Evolutionary conservation across 164 flowering plant genomes (phyloP), one percentile per base, ranked within the genome.

Genomic region (Protea cynaroides): DNA sequence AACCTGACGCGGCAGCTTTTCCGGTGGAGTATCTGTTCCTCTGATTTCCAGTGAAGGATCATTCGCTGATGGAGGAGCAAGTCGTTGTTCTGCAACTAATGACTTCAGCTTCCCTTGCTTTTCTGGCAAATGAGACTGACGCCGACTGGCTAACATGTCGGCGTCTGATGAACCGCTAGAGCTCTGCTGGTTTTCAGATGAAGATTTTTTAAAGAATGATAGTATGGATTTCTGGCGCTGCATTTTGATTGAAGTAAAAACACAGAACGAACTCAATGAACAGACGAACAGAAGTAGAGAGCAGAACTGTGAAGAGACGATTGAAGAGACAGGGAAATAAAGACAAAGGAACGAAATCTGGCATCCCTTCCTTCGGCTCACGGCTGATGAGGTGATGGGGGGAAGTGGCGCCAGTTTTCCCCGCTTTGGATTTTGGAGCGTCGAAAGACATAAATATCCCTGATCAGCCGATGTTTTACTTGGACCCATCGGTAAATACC

Each of bases 21-120:
- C 97, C 51, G 96, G 96, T 57, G 97, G 99, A 65, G 99, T 94
- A n/a, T 94, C 97, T 47, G 78, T 84, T 51, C 88, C 96, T 21
- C 52, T 66, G 15, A 81, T 36, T n/a, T 87, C 88, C 15, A 47
- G 58, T 15, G 56, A 50, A 43, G 74, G 64, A 54, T 72, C 68
- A 10, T 36, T 65, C 17, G 61, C 29, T 56, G 25, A 44, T 6
- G 66, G 40, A 56, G 66, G 51, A 56, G 18, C 56, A 1, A 59
- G 43, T 12, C 71, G 62, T 17, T 66, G 67, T 38, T 47, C 66
- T 21, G 17, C 63, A 1, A 17, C 40, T 59, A 55, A 21, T 37
- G 21, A 59, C 25, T 50, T 50, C 25, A 51, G 76, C 56, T 61
- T 65, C 38, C 29, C 57, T n/a, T 53, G 68, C 59, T 60, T 79